Evolutionary conservation across 805 yeast genomes (phyloP).

Genomic region (Priceomyces haplophilus): DNA sequence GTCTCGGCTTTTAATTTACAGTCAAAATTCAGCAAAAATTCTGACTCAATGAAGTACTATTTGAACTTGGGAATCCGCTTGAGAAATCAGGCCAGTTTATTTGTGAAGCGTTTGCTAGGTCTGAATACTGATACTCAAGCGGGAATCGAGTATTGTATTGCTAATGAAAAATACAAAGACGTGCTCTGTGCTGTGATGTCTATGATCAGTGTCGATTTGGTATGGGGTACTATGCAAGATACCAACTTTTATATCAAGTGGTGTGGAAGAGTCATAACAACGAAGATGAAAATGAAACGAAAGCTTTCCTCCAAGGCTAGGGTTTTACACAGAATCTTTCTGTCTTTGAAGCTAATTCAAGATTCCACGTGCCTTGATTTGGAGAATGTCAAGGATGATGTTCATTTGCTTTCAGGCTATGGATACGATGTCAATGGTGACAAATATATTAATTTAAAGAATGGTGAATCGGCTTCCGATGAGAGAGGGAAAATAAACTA

Average conservation of each 20-base stretch:
- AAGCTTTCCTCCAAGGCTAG: constrained; percentile 72
- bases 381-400: constrained; percentile 35
- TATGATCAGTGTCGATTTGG: constrained; percentile 84
- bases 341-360: constrained; percentile 70
- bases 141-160: constrained; percentile 43
- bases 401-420: constrained; percentile 21
- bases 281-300: constrained; percentile 62
- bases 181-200: constrained; percentile 78
- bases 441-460: constrained; percentile 18
- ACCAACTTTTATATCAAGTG: constrained; percentile 72
- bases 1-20: constrained; percentile 80
- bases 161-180: constrained; percentile 73
- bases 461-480: constrained; percentile 10
- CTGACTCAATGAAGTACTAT: constrained; percentile 65
- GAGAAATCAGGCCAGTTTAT: constrained; percentile 69
- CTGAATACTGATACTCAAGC: constrained; percentile 28
- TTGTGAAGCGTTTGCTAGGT: constrained; percentile 54
- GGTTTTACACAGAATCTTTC: constrained; percentile 72
- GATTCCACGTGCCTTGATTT: constrained; percentile 60
- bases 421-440: constrained; percentile 38
- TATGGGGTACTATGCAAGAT: constrained; percentile 88
- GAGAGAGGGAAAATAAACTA: constrained; percentile 23
- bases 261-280: constrained; percentile 70
- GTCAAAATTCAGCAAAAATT: constrained; percentile 63
- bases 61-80: constrained; percentile 70